Evolutionary conservation across 305 asterid genomes (phyloP).

Genomic region (Fraxinus angustifolia): DNA sequence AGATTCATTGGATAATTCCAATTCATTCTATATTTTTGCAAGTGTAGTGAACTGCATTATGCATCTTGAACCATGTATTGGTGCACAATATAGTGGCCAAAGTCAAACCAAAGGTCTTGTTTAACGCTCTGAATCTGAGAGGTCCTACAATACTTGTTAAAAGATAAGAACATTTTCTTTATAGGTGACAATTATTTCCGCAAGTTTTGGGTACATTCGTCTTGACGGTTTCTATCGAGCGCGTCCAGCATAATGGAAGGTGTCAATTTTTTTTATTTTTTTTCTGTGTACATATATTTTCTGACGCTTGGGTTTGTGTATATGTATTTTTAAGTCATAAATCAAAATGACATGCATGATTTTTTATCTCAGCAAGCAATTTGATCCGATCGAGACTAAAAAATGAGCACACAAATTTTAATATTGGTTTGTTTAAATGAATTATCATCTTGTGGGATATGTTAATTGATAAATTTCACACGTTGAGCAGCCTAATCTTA

Average conservation of each 20-base stretch:
- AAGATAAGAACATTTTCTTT: not conserved
- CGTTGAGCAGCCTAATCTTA: no score
- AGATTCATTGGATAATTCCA: not conserved
- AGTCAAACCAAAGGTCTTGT: not conserved
- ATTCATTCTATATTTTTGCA: constrained; percentile 10
- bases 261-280: no score
- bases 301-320: not conserved
- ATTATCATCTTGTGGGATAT: not conserved
- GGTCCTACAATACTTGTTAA: not conserved
- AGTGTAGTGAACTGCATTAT: constrained; percentile 15
- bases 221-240: not conserved
- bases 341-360: not conserved
- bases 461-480: not conserved
- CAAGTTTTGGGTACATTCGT: not conserved
- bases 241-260: not conserved
- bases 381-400: no score
- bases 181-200: not conserved
- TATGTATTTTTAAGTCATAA: not conserved
- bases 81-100: not conserved
- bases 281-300: not conserved
- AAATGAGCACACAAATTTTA: no score
- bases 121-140: not conserved
- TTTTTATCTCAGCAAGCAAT: not conserved
- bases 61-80: not conserved
- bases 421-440: no score